Evolutionary conservation across 768 basidiomycete species (phyloP).

Genomic region (Podaxis sp.): DNA sequence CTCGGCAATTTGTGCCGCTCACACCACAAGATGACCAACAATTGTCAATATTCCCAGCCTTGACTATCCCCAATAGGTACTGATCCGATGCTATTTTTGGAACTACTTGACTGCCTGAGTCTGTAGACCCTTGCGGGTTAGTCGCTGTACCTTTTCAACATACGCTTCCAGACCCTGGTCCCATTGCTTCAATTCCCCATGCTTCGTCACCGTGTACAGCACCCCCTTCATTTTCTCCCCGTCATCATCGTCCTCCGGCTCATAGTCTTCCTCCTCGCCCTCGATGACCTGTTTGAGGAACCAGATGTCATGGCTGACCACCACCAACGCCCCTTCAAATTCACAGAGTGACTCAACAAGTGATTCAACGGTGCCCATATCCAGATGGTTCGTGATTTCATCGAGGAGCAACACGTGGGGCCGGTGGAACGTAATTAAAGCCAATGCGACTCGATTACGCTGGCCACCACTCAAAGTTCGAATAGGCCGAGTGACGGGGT

Average conservation of each 20-base stretch:
- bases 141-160: constrained; percentile 22
- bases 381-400: constrained; percentile 73
- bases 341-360: constrained; percentile 49
- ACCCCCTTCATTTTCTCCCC: constrained; percentile 23
- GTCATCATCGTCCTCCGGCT: constrained; percentile 20
- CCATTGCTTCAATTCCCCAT: constrained; percentile 30
- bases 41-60: too few relatives aligned
- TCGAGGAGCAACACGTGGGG: constrained; percentile 57
- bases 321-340: constrained; percentile 55
- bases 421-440: constrained; percentile 49
- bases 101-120: neutral
- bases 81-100: constrained; percentile 6
- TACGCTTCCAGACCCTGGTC: constrained; percentile 32
- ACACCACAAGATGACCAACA: too few relatives aligned
- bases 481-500: constrained; percentile 38
- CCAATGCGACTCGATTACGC: constrained; percentile 60
- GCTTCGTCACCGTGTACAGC: constrained; percentile 32
- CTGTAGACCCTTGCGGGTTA: constrained; percentile 7
- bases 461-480: constrained; percentile 53
- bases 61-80: neutral
- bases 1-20: too few relatives aligned
- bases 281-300: constrained; percentile 35
- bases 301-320: constrained; percentile 65
- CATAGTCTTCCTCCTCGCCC: constrained; percentile 22
- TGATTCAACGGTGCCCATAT: constrained; percentile 57